Conservation (phyloP, 305 asterid species). For the Nicotiana rustica region DNA sequence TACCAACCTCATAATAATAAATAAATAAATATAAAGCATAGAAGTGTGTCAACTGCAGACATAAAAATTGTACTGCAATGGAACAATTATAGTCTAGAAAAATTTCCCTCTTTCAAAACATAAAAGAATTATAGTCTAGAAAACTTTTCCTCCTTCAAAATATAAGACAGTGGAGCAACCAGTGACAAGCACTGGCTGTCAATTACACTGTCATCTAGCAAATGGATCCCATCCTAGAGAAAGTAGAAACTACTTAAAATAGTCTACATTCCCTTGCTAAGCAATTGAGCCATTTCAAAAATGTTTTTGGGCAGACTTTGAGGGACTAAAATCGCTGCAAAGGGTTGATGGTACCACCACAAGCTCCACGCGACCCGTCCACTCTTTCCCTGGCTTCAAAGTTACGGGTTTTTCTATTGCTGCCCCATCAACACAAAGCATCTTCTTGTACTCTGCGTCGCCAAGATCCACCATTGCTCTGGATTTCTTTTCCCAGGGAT, state of each 20-base stretch:
- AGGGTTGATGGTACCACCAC: constrained; percentile 79
- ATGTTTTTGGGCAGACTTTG: constrained; percentile 26
- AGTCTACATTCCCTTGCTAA: neutral
- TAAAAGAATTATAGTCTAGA: neutral
- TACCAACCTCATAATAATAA: too few relatives aligned
- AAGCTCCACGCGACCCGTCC: constrained; percentile 82
- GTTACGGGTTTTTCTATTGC: constrained; percentile 75
- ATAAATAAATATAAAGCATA: too few relatives aligned
- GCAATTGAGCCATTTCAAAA: constrained; percentile 12
- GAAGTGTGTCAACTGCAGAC: too few relatives aligned
- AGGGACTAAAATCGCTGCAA: constrained; percentile 51
- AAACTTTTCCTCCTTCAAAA: neutral
- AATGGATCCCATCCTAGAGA: neutral
- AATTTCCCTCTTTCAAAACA: neutral
- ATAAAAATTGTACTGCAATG: neutral
- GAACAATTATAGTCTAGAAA: neutral
- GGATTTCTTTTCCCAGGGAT: constrained; percentile 93
- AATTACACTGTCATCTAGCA: neutral
- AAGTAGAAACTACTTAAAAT: constrained; percentile 7
- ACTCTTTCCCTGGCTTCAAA: constrained; percentile 84
- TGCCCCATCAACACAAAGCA: constrained; percentile 89
- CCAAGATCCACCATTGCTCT: constrained; percentile 89
- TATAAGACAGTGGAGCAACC: neutral
- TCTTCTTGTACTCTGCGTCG: constrained; percentile 82
- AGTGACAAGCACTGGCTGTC: neutral